Conservation (phyloP, 2,329 filamentous ascomycete species). For the Domatiomyces catenatus region DNA sequence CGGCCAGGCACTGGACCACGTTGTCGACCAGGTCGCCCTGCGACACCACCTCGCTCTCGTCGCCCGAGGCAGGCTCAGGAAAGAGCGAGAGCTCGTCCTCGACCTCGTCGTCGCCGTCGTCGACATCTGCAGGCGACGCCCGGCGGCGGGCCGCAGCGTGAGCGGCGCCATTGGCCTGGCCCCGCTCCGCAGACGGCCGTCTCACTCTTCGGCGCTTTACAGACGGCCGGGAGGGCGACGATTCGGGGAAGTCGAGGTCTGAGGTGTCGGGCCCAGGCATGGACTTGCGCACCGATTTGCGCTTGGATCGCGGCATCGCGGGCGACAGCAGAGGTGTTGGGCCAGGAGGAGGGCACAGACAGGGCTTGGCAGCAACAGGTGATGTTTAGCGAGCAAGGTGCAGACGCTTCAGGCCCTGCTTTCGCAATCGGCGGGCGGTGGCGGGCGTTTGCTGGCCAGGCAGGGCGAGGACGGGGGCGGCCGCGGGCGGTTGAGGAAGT, state of each 20-base stretch:
- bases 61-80: slow-evolving; percentile 23
- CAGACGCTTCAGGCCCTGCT: neutral
- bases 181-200: slow-evolving; percentile 1
- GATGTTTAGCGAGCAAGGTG: too few species aligned
- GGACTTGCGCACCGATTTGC: slow-evolving; percentile 15
- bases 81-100: slow-evolving; percentile 11
- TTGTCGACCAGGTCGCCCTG: slow-evolving; percentile 32
- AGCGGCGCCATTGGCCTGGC: slow-evolving; percentile 8
- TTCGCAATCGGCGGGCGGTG: neutral
- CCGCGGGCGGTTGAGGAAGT: neutral
- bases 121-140: slow-evolving; percentile 20
- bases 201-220: slow-evolving; percentile 35
- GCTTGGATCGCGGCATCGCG: slow-evolving; percentile 15
- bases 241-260: slow-evolving; percentile 32
- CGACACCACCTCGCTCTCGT: slow-evolving; percentile 27
- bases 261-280: slow-evolving; percentile 17
- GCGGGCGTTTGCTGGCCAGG: neutral
- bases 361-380: neutral
- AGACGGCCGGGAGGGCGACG: slow-evolving; percentile 32
- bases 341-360: neutral
- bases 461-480: neutral
- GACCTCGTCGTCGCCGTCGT: slow-evolving; percentile 1
- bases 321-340: neutral
- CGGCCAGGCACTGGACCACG: slow-evolving; percentile 32
- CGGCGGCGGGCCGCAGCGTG: slow-evolving; percentile 6